Conservation (phyloP, 345 rosid species). For the Cardamine chenopodiifolia region DNA sequence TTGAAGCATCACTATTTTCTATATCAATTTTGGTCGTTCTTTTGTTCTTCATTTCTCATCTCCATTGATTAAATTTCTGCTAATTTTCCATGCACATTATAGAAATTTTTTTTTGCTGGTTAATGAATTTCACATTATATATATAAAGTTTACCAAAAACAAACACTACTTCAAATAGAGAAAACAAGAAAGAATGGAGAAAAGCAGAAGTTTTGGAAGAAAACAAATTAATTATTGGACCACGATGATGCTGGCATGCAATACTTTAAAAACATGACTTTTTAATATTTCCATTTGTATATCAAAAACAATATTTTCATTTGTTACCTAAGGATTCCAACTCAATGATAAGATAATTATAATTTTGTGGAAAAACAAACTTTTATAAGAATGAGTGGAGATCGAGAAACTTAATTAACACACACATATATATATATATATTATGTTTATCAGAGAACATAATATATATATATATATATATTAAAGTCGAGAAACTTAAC, state of each 20-base stretch:
- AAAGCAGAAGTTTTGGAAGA: background rate
- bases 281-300: background rate
- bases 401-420: background rate
- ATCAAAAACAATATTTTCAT: background rate
- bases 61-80: background rate
- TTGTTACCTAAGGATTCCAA: background rate
- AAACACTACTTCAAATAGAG: background rate
- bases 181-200: background rate
- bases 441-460: too few relatives aligned
- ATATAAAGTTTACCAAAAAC: background rate
- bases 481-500: too few relatives aligned
- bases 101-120: background rate
- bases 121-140: background rate
- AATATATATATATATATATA: too few relatives aligned
- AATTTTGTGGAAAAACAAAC: slow-evolving; percentile 12
- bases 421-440: too few relatives aligned
- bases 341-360: slow-evolving; percentile 2
- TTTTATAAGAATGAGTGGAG: slow-evolving; percentile 17
- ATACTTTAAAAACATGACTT: background rate
- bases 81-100: background rate
- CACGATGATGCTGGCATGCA: slow-evolving; percentile 5
- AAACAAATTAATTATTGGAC: background rate
- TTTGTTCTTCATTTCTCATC: background rate
- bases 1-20: background rate
- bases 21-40: background rate